Base-by-base conservation (phyloP, 768 basidiomycete genomes). In the Sutorius australiensis region DNA sequence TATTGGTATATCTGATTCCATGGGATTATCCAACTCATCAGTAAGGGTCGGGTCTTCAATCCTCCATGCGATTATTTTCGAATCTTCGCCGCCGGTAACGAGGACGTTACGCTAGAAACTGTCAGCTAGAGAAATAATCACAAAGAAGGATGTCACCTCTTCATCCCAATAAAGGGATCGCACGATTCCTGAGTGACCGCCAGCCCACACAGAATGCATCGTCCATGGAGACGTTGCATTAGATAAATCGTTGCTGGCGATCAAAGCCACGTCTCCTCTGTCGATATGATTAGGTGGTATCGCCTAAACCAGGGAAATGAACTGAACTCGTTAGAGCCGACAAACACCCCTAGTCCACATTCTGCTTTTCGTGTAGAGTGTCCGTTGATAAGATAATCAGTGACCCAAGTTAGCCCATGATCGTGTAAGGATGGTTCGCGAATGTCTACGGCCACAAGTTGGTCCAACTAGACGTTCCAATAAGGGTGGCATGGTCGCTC, bases 301-400 rank as follows among this genome's bases (percentile, higher is more conserved):
- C 24, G 11, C 5, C 6, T 33, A 16, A 24, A n/a, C 33, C 31
- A 32, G 28, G 30, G 42, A 42, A 45, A 44, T 33, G 13, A 14
- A 31, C 56, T 78, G 31, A 62, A 85, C 89, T 88, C 84, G 48
- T 91, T 89, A 1, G 88, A 88, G 0, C 88, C 89, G 5, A 81
- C 78, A 49, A 89, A 86, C 5, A 89, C 67, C 30, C 75, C 75
- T 9, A 87, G 68, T 17, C 60, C 58, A n/a, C 46, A 55, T 38
- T 64, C 56, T 32, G 40, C 50, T 50, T 47, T 60, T 28, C 9
- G 48, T 6, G 60, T 62, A 19, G 53, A 60, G 45, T 79, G 75
- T 39, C 80, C 82, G 11, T 76, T 76, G 48, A 91, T 80, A 34
- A 89, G 69, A 69, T 90, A 89, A 62, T 91, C 87, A 1, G 87